These are phyloP conservation scores for Wickerhamiella infanticola DNA, from an alignment of 1,139 yeast species.

Conservation along the genomic window DNA sequence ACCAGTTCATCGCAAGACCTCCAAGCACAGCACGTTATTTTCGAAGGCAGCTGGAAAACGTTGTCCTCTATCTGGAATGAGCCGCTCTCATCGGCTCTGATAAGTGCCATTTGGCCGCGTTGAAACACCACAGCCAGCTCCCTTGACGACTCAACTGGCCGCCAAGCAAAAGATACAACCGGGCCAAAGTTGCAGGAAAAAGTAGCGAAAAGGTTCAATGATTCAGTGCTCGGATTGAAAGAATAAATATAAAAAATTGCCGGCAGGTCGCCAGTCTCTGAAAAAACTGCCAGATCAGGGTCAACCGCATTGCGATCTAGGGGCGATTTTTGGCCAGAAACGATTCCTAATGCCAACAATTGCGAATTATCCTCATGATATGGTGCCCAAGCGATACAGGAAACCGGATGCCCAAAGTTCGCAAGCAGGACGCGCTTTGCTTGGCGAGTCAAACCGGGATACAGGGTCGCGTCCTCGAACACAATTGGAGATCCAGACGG, in stretches of 20 bases:
- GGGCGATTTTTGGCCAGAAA: conserved; percentile 34
- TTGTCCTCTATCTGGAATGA: conserved; percentile 9
- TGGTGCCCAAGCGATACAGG: conserved; percentile 20
- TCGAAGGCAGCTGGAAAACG: conserved; percentile 19
- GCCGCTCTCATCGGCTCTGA: conserved; percentile 21
- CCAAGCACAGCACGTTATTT: conserved; percentile 43
- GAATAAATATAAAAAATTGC: conserved; percentile 2
- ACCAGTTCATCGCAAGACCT: conserved; percentile 34
- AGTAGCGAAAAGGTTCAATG: background rate
- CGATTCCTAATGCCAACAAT: conserved; percentile 41
- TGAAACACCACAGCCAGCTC: conserved; percentile 39
- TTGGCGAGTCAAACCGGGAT: conserved; percentile 1
- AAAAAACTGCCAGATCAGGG: conserved; percentile 19
- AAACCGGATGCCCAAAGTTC: conserved; percentile 3
- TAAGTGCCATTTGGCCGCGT: conserved; percentile 46
- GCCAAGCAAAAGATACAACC: conserved; percentile 39
- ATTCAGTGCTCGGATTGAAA: background rate
- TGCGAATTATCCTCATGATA: conserved; percentile 21
- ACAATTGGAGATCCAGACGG: background rate
- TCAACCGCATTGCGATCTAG: conserved; percentile 10
- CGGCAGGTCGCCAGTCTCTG: background rate
- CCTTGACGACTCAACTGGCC: conserved; percentile 24
- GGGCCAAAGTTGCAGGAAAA: conserved; percentile 32
- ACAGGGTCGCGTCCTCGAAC: background rate
- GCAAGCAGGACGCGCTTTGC: background rate